Percentiles rank a stretch among this genome's conserved stretches.
phyloP scores from a whole-genome alignment of 305 asterid genomes.

The Fraxinus sp. region DNA sequence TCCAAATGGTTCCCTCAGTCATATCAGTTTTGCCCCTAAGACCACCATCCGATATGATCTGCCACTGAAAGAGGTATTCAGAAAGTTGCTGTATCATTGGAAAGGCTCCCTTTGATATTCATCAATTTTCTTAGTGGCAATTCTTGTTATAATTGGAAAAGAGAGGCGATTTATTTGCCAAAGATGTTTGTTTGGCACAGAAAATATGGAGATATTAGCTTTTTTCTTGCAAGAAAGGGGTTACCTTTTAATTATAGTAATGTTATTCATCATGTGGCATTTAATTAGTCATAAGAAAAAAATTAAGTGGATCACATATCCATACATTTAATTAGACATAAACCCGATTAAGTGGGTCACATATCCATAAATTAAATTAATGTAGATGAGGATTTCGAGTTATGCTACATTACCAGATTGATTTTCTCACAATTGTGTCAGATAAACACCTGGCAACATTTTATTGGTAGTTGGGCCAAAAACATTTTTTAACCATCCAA shows the following conservation, averaged over 20 bases:
- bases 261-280: no score
- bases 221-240: not conserved
- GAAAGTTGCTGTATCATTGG: not conserved
- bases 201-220: not conserved
- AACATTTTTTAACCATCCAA: no score
- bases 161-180: slow-evolving; percentile 12
- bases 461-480: no score
- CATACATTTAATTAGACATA: no score
- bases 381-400: not conserved
- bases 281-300: no score
- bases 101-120: not conserved
- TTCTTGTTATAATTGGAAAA: slow-evolving; percentile 6
- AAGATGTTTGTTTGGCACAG: not conserved
- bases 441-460: no score
- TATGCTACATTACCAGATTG: no score
- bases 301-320: no score
- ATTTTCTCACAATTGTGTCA: no score
- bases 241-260: not conserved
- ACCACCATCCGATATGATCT: not conserved
- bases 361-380: no score
- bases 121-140: not conserved
- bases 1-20: slow-evolving; percentile 60
- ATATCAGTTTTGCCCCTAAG: slow-evolving; percentile 26
- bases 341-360: no score
- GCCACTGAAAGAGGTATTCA: not conserved